These are phyloP conservation scores for Davidsoniella neocaledoniae DNA, from an alignment of 2,329 filamentous ascomycete species.

Conservation along the genomic window DNA sequence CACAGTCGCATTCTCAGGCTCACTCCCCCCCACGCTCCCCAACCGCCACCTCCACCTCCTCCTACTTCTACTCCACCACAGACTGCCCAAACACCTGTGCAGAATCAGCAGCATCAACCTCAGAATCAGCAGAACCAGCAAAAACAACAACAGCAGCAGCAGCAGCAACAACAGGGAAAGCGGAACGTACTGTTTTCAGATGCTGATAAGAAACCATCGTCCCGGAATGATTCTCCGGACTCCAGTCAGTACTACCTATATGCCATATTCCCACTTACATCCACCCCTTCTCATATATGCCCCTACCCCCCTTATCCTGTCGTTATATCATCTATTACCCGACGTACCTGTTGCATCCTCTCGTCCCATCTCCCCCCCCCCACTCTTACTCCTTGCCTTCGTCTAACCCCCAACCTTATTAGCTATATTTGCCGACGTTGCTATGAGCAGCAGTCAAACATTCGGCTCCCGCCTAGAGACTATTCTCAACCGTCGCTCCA, in stretches of 20 bases:
- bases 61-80: background rate
- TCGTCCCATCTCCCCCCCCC: background rate
- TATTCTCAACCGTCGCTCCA: slow-evolving; percentile 13
- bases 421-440: slow-evolving; percentile 14
- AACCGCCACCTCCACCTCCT: background rate
- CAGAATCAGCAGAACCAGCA: background rate
- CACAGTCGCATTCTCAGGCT: slow-evolving; percentile 1
- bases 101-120: background rate
- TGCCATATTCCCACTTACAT: background rate
- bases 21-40: background rate
- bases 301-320: background rate
- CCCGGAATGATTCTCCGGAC: slow-evolving; percentile 11
- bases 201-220: slow-evolving; percentile 3
- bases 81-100: background rate
- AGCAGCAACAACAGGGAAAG: background rate
- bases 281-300: background rate
- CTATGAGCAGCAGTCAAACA: slow-evolving; percentile 13
- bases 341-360: background rate
- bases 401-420: background rate
- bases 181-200: background rate
- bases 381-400: background rate
- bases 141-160: no score
- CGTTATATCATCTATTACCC: background rate
- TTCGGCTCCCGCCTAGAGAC: slow-evolving; percentile 14
- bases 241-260: slow-evolving; percentile 1